These are phyloP conservation scores for Sphenostylis stenocarpa DNA, from an alignment of 306 rosid genomes.

Conservation along the genomic window DNA sequence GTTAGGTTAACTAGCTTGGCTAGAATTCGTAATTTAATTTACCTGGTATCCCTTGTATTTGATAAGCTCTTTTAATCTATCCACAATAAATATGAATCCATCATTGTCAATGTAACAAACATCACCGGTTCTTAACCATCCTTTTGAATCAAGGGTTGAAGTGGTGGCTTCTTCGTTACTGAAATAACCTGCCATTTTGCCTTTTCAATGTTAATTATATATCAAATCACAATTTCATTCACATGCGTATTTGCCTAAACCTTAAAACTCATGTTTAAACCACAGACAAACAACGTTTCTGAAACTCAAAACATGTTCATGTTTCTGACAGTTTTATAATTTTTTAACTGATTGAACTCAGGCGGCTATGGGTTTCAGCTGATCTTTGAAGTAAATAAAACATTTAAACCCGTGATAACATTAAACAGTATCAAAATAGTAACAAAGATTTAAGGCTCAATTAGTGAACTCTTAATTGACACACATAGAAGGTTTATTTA, in stretches of 20 bases:
- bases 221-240: not conserved
- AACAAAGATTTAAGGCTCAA: not conserved
- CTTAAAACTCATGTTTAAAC: not conserved
- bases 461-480: not conserved
- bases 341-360: not conserved
- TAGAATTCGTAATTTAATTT: not conserved
- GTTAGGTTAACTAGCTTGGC: not conserved
- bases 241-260: not conserved
- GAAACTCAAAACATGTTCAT: not conserved
- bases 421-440: too few species aligned
- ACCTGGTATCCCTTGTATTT: conserved; percentile 98
- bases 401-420: not conserved
- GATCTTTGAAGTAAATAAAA: too few species aligned
- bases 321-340: not conserved
- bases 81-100: conserved; percentile 86
- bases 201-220: not conserved
- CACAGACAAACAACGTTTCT: not conserved
- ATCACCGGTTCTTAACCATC: conserved; percentile 96
- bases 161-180: conserved; percentile 74
- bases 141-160: conserved; percentile 68
- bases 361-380: too few species aligned
- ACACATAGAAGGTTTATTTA: not conserved
- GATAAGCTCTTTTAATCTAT: conserved; percentile 88
- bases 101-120: conserved; percentile 77
- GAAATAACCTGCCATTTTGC: conserved; percentile 64